Percentiles rank a stretch among this genome's conserved stretches.
Conservation (phyloP, 495 filamentous ascomycete species). For the Aspergillus carlsbadensis region DNA sequence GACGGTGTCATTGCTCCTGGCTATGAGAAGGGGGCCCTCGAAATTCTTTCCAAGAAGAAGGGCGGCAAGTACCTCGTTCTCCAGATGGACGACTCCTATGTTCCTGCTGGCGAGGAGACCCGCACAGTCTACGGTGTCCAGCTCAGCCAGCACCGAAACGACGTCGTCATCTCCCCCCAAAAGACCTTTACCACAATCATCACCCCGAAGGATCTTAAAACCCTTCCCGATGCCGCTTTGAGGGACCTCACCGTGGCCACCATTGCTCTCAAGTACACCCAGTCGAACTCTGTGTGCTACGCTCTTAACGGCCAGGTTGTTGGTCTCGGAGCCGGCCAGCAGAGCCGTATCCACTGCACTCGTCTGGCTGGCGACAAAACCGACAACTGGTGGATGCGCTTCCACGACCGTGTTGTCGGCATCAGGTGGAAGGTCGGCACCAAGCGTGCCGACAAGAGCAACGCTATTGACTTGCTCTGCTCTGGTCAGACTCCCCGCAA, state of each 20-base stretch:
- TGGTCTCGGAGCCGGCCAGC: conserved; percentile 92
- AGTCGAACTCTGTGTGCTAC: conserved; percentile 98
- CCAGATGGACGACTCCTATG: conserved; percentile 87
- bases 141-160: conserved; percentile 87
- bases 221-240: conserved; percentile 75
- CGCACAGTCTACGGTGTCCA: conserved; percentile 86
- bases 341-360: conserved; percentile 97
- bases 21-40: conserved; percentile 79
- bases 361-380: conserved; percentile 97
- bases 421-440: conserved; percentile 97
- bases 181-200: conserved; percentile 81
- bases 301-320: conserved; percentile 92
- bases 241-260: conserved; percentile 94
- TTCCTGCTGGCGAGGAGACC: conserved; percentile 70
- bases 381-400: conserved; percentile 99
- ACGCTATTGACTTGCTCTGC: conserved; percentile 93
- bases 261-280: conserved; percentile 95
- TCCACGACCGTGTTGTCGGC: conserved; percentile 80
- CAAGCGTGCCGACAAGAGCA: conserved; percentile 96
- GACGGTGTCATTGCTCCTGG: conserved; percentile 92
- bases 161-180: conserved; percentile 77
- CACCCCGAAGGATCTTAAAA: conserved; percentile 70
- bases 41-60: conserved; percentile 97
- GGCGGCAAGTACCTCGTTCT: conserved; percentile 95
- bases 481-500: conserved; percentile 77